Conservation (phyloP, 2,329 filamentous ascomycete species). For the Colletotrichum magnum region DNA sequence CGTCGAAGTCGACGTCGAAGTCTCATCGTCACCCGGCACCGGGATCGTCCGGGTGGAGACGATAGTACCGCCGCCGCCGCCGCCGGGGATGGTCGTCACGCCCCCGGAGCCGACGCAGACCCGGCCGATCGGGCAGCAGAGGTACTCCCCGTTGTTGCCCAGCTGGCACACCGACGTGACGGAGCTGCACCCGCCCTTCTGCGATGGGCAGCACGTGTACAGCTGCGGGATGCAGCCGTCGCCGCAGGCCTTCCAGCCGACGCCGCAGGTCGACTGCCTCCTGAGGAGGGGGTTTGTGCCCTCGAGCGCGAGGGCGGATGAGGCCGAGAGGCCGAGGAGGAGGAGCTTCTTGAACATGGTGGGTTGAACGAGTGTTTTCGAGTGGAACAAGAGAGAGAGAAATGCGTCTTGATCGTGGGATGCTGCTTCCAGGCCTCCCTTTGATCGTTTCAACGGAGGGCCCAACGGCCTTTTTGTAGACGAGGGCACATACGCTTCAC, state of each 20-base stretch:
- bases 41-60: background rate
- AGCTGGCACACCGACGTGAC: constrained; percentile 44
- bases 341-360: constrained; percentile 46
- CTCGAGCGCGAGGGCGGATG: constrained; percentile 39
- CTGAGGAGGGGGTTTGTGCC: constrained; percentile 38
- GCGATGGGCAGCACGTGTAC: constrained; percentile 50
- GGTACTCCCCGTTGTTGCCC: constrained; percentile 46
- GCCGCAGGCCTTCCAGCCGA: constrained; percentile 47
- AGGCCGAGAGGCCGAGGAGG: constrained; percentile 43
- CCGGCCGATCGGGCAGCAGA: constrained; percentile 49
- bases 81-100: constrained; percentile 27
- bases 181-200: constrained; percentile 46
- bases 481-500: too few species aligned
- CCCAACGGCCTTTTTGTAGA: too few species aligned
- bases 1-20: constrained; percentile 6
- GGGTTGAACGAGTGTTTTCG: constrained; percentile 3
- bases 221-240: constrained; percentile 46
- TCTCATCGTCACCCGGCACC: background rate
- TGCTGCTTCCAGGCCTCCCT: background rate
- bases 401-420: background rate
- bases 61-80: constrained; percentile 22
- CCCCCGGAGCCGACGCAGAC: constrained; percentile 47
- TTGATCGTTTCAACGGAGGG: too few species aligned
- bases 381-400: background rate
- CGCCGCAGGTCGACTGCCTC: constrained; percentile 45